Evolutionary conservation across 2,329 filamentous ascomycete species (phyloP).

Genomic region (Chaetomiaceae sp.): DNA sequence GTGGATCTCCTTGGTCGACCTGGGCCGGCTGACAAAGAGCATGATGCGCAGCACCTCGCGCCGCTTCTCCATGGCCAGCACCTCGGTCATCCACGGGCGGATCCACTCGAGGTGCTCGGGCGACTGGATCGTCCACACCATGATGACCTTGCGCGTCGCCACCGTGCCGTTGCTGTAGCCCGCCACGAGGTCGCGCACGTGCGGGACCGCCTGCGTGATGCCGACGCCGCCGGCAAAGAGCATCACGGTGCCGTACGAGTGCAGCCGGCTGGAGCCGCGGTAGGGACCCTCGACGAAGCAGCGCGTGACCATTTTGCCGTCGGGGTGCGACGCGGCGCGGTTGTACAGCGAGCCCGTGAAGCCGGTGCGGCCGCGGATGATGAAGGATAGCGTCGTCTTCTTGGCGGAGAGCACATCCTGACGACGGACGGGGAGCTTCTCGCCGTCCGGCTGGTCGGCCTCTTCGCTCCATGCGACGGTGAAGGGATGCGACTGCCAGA

Average conservation of each 20-base stretch:
- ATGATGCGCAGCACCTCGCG: conserved; percentile 71
- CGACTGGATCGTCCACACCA: conserved; percentile 76
- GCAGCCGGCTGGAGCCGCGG: conserved; percentile 64
- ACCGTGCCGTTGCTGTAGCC: conserved; percentile 66
- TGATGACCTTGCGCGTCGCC: conserved; percentile 64
- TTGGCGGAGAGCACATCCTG: conserved; percentile 55
- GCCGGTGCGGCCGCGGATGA: conserved; percentile 69
- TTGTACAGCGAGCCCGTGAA: conserved; percentile 68
- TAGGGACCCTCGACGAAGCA: conserved; percentile 75
- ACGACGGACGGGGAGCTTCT: conserved; percentile 56
- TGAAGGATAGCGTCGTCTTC: conserved; percentile 64
- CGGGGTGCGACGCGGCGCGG: conserved; percentile 57
- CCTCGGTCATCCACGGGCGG: conserved; percentile 77
- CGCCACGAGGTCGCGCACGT: conserved; percentile 66
- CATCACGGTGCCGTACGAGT: conserved; percentile 73
- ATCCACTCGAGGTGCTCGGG: conserved; percentile 82
- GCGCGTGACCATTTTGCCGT: conserved; percentile 57
- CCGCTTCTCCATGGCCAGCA: conserved; percentile 68
- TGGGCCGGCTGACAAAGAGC: conserved; percentile 71
- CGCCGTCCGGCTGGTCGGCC: conserved; percentile 45
- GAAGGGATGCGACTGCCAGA: conserved; percentile 75
- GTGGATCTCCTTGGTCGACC: conserved; percentile 76
- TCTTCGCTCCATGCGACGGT: conserved; percentile 75
- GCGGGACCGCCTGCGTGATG: conserved; percentile 74
- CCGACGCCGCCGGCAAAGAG: conserved; percentile 78